These are phyloP conservation scores for Fraxinus velutina DNA, from an alignment of 305 asterid species.

Conservation along the genomic window DNA sequence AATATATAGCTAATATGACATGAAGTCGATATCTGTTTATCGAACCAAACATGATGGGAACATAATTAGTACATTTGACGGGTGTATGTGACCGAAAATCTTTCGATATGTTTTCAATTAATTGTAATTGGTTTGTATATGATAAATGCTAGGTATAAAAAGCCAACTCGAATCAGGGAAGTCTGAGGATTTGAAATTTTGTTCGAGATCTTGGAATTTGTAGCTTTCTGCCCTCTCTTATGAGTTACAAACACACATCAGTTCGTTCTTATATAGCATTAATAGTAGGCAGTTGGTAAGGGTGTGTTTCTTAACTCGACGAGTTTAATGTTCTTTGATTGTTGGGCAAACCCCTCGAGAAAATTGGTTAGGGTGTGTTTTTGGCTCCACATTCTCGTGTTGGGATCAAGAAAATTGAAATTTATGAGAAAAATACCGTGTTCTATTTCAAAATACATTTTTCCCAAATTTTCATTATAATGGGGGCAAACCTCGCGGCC, in stretches of 20 bases:
- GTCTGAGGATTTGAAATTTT: background rate
- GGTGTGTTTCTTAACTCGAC: background rate
- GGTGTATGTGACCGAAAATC: background rate
- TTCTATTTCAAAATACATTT: background rate
- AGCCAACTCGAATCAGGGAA: background rate
- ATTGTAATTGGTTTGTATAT: background rate
- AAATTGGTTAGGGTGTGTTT: background rate
- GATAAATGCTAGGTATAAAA: background rate
- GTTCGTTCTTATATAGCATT: background rate
- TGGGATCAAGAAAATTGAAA: background rate
- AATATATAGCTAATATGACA: background rate
- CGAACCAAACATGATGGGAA: background rate
- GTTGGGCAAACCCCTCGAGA: background rate
- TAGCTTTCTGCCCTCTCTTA: background rate
- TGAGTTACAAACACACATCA: background rate
- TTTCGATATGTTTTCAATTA: background rate
- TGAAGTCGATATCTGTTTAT: background rate
- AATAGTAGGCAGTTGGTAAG: background rate
- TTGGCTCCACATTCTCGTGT: too few species aligned
- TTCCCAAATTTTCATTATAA: too few species aligned
- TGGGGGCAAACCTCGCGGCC: background rate
- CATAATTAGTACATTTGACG: background rate
- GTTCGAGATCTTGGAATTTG: background rate
- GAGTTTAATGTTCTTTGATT: background rate
- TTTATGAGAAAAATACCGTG: background rate